Evolutionary conservation across 441 rosid genomes (phyloP).

Genomic region (Brassica balearica): DNA sequence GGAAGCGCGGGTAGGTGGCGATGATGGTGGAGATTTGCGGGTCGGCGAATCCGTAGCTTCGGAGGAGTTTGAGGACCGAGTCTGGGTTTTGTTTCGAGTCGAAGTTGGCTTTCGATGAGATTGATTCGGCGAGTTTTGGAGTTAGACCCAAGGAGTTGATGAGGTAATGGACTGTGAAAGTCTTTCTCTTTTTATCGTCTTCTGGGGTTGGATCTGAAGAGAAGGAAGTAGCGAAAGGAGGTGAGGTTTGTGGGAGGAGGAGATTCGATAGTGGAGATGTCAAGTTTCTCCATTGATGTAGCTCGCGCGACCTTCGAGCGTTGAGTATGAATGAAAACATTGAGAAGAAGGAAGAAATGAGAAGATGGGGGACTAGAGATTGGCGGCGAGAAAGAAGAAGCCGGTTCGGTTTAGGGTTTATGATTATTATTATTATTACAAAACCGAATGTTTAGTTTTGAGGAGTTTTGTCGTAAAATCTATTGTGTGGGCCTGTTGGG

Average conservation of each 20-base stretch:
- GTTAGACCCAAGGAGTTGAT: conserved; percentile 49
- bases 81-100: conserved; percentile 41
- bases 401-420: conserved; percentile 11
- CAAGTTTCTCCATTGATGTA: conserved; percentile 25
- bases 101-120: conserved; percentile 41
- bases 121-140: conserved; percentile 44
- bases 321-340: conserved; percentile 29
- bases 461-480: background rate
- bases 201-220: conserved; percentile 14
- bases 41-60: conserved; percentile 46
- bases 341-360: background rate
- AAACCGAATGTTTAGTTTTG: background rate
- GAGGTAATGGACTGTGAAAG: conserved; percentile 51
- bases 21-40: conserved; percentile 46
- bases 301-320: conserved; percentile 18
- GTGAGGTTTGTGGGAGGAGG: conserved; percentile 22
- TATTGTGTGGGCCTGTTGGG: background rate
- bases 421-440: background rate
- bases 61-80: conserved; percentile 37
- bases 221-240: background rate
- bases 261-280: conserved; percentile 9
- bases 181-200: conserved; percentile 28
- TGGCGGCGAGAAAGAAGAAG: background rate
- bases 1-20: conserved; percentile 42
- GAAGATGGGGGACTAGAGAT: background rate